These are phyloP conservation scores for Boletales sp. DNA, from an alignment of 768 basidiomycete genomes.

Conservation along the genomic window DNA sequence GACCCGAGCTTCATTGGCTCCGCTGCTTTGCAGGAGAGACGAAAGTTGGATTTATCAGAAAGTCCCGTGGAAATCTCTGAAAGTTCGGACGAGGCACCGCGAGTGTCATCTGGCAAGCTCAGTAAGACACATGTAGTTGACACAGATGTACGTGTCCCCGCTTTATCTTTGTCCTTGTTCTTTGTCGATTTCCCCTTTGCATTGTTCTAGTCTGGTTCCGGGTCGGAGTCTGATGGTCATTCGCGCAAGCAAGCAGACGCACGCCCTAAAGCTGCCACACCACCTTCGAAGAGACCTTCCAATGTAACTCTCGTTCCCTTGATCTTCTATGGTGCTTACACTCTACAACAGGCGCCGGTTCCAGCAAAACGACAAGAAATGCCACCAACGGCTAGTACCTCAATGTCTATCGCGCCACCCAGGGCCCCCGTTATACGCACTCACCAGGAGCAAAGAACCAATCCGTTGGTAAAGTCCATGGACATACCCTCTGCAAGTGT, in stretches of 20 bases:
- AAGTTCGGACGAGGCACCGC: conserved; percentile 6
- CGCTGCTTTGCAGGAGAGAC: conserved; percentile 11
- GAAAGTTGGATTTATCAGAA: conserved; percentile 13
- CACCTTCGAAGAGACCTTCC: neutral
- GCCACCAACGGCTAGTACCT: neutral
- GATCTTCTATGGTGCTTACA: neutral
- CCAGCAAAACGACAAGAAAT: conserved; percentile 10
- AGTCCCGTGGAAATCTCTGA: conserved; percentile 7
- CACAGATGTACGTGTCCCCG: conserved; percentile 12
- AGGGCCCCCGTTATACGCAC: conserved; percentile 19
- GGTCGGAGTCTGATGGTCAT: conserved; percentile 8
- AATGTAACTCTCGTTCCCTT: conserved; percentile 11
- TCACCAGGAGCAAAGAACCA: conserved; percentile 27
- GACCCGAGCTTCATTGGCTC: neutral
- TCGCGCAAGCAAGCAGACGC: conserved; percentile 1
- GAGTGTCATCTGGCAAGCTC: neutral
- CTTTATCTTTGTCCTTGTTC: neutral
- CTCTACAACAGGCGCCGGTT: neutral
- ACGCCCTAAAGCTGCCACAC: neutral
- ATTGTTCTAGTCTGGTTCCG: conserved; percentile 13
- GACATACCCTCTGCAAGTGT: conserved; percentile 19
- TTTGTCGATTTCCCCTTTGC: neutral
- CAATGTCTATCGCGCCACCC: conserved; percentile 8
- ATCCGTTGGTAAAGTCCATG: conserved; percentile 33
- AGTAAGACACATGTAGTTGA: neutral